Percentiles rank a stretch among this genome's conserved stretches.
Conservation (phyloP, 345 rosid species). For the Nasturtium officinale region DNA sequence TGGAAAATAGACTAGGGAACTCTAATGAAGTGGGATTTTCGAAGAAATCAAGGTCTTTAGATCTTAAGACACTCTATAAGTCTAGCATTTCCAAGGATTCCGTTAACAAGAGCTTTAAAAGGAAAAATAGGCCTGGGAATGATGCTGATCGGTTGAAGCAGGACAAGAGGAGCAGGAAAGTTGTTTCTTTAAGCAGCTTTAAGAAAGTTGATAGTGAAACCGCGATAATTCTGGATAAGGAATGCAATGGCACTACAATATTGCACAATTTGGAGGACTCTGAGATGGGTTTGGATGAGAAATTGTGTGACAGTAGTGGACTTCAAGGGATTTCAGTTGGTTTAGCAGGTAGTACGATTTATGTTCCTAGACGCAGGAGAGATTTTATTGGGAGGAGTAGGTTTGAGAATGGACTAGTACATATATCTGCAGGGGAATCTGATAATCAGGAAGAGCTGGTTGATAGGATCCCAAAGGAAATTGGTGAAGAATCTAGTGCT, state of each 20-base stretch:
- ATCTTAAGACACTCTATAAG: slow-evolving; percentile 81
- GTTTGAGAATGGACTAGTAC: slow-evolving; percentile 49
- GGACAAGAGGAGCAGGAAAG: slow-evolving; percentile 65
- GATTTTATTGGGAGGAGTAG: slow-evolving; percentile 79
- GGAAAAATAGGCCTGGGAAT: slow-evolving; percentile 52
- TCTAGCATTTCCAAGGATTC: slow-evolving; percentile 52
- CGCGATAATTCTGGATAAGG: slow-evolving; percentile 54
- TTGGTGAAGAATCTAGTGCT: slow-evolving; percentile 45
- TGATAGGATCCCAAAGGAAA: slow-evolving; percentile 46
- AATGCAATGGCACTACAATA: slow-evolving; percentile 50
- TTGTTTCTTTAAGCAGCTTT: slow-evolving; percentile 58
- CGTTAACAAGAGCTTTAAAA: slow-evolving; percentile 56
- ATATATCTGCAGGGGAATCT: slow-evolving; percentile 48
- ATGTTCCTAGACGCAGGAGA: slow-evolving; percentile 83
- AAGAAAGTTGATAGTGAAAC: slow-evolving; percentile 48
- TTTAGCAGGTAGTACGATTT: slow-evolving; percentile 53
- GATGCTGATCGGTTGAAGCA: slow-evolving; percentile 53
- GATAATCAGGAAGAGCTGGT: slow-evolving; percentile 43
- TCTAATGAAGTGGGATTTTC: slow-evolving; percentile 76
- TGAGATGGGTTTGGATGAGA: slow-evolving; percentile 48
- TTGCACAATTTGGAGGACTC: slow-evolving; percentile 47
- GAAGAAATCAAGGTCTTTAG: slow-evolving; percentile 84
- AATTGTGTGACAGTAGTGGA: slow-evolving; percentile 45
- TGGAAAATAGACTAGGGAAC: slow-evolving; percentile 76
- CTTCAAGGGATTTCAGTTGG: slow-evolving; percentile 53